phyloP scores from a whole-genome alignment of 176 grass and related monocot genomes.

The Puya raimondii region DNA sequence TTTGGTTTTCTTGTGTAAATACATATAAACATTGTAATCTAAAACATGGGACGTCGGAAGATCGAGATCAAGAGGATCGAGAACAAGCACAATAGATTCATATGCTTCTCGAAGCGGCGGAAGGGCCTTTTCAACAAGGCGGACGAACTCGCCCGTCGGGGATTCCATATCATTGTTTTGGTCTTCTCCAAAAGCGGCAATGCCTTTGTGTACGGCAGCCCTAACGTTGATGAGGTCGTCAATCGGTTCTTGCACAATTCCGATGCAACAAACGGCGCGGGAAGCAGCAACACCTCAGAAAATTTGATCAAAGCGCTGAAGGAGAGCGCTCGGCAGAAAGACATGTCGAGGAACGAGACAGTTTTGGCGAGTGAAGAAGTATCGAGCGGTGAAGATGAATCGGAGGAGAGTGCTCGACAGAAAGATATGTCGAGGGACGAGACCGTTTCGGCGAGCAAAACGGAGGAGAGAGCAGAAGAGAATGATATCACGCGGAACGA shows the following conservation, averaged over 20 bases:
- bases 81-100: not conserved
- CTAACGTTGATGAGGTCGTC: not conserved
- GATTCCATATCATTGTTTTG: not conserved
- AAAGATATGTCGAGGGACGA: not conserved
- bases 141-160: not conserved
- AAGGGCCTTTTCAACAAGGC: conserved; percentile 9
- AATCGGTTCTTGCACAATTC: not conserved
- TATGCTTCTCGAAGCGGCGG: conserved; percentile 10
- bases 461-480: not conserved
- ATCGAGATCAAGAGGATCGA: not conserved
- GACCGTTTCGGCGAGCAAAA: too few species aligned
- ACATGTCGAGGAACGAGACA: not conserved
- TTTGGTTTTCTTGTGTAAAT: too few species aligned
- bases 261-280: not conserved
- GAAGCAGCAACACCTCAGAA: not conserved
- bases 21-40: too few species aligned
- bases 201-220: not conserved
- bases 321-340: not conserved
- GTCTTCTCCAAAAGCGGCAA: not conserved
- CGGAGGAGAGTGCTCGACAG: not conserved
- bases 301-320: not conserved
- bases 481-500: not conserved
- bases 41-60: not conserved
- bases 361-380: too few species aligned
- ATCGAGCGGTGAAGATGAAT: too few species aligned